Evolutionary conservation across 2,329 filamentous ascomycete species (phyloP).

Genomic region (Xylariaceae sp.): DNA sequence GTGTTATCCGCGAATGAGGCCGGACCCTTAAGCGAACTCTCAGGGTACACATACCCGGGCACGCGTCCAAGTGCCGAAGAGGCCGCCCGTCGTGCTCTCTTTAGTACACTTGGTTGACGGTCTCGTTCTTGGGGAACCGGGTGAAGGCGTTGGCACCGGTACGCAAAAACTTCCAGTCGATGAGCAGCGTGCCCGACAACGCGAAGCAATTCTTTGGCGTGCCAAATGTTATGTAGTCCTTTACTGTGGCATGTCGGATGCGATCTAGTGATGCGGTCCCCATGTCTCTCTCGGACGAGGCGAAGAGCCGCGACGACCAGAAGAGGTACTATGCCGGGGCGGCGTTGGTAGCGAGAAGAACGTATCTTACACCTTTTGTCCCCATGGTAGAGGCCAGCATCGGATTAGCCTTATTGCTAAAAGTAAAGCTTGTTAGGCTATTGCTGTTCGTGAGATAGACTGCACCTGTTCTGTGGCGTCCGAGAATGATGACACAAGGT

Average conservation of each 20-base stretch:
- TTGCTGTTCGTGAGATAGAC: constrained; percentile 43
- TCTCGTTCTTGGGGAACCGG: constrained; percentile 59
- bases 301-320: constrained; percentile 55
- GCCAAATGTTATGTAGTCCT: constrained; percentile 56
- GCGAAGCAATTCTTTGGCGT: constrained; percentile 52
- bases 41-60: constrained; percentile 41
- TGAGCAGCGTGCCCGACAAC: constrained; percentile 48
- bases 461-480: constrained; percentile 43
- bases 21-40: constrained; percentile 45
- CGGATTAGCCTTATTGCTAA: constrained; percentile 41
- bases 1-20: constrained; percentile 47
- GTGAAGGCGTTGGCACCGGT: constrained; percentile 44
- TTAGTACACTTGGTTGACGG: constrained; percentile 54
- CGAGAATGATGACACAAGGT: constrained; percentile 46
- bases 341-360: constrained; percentile 43
- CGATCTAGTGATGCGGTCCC: constrained; percentile 47
- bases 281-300: constrained; percentile 50
- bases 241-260: constrained; percentile 58
- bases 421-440: constrained; percentile 41
- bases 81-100: constrained; percentile 50
- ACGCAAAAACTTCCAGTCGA: constrained; percentile 56
- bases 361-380: constrained; percentile 43
- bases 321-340: constrained; percentile 52
- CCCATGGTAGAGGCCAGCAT: constrained; percentile 44
- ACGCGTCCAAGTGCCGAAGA: constrained; percentile 56